Conservation (phyloP, 257 asterid species). For the Ophiorrhiza pumila region DNA sequence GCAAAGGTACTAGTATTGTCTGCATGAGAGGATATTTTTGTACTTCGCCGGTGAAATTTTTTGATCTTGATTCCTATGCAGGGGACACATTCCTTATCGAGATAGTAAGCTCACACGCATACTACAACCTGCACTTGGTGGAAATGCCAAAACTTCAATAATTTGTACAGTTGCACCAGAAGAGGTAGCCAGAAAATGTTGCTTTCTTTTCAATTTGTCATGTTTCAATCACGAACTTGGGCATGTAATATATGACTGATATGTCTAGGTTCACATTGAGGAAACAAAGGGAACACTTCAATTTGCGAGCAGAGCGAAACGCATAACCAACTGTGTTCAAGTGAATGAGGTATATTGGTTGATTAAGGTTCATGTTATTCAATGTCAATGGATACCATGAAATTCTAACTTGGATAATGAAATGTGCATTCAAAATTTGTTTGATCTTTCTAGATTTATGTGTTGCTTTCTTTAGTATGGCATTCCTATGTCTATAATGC, state of each 20-base stretch:
- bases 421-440: neutral
- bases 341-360: conserved; percentile 75
- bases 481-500: neutral
- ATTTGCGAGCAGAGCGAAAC: conserved; percentile 97
- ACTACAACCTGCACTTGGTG: conserved; percentile 99
- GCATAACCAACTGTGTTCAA: conserved; percentile 96
- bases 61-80: conserved; percentile 29
- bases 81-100: conserved; percentile 98
- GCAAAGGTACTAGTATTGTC: conserved; percentile 57
- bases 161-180: conserved; percentile 97
- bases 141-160: conserved; percentile 96
- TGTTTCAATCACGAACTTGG: conserved; percentile 6
- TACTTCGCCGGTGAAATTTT: conserved; percentile 13
- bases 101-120: conserved; percentile 98
- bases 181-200: conserved; percentile 53
- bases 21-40: neutral
- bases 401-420: neutral
- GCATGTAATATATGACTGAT: conserved; percentile 9
- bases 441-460: neutral
- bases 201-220: conserved; percentile 10
- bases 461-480: neutral
- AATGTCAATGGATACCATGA: neutral
- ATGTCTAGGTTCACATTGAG: conserved; percentile 69
- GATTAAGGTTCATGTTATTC: neutral
- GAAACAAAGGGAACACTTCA: conserved; percentile 97